phyloP scores from a whole-genome alignment of 2,329 filamentous ascomycete species.

The Cladorrhinum sp. region DNA sequence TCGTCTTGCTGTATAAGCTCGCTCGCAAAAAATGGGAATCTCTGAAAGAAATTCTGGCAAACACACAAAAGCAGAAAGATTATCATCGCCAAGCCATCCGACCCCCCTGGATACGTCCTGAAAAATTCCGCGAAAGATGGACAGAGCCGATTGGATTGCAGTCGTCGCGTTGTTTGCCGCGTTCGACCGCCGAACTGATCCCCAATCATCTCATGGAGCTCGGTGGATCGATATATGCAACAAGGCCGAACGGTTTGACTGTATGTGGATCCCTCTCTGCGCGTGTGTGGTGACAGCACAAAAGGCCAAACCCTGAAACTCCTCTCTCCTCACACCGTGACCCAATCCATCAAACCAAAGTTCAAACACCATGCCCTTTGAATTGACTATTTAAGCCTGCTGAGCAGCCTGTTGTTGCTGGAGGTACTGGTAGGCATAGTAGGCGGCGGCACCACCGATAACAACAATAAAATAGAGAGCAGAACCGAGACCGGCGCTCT shows the following conservation, averaged over 20 bases:
- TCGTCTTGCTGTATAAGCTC: slow-evolving; percentile 6
- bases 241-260: neutral
- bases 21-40: slow-evolving; percentile 10
- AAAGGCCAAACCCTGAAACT: slow-evolving; percentile 6
- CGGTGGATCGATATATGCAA: neutral
- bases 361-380: neutral
- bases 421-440: slow-evolving; percentile 81
- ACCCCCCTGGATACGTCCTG: neutral
- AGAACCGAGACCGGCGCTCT: slow-evolving; percentile 62
- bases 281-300: neutral
- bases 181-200: neutral
- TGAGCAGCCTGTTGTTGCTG: slow-evolving; percentile 47
- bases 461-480: slow-evolving; percentile 80
- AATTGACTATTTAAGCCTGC: slow-evolving; percentile 20
- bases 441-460: slow-evolving; percentile 72
- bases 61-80: slow-evolving; percentile 2
- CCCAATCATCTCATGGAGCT: neutral
- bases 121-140: neutral
- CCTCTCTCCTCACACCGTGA: neutral
- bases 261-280: neutral
- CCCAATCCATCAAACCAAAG: neutral
- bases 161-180: neutral
- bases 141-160: neutral
- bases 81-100: slow-evolving; percentile 8
- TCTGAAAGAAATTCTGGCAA: slow-evolving; percentile 1